phyloP scores from a whole-genome alignment of 2,329 filamentous ascomycete genomes.

The Ciborinia camelliae region DNA sequence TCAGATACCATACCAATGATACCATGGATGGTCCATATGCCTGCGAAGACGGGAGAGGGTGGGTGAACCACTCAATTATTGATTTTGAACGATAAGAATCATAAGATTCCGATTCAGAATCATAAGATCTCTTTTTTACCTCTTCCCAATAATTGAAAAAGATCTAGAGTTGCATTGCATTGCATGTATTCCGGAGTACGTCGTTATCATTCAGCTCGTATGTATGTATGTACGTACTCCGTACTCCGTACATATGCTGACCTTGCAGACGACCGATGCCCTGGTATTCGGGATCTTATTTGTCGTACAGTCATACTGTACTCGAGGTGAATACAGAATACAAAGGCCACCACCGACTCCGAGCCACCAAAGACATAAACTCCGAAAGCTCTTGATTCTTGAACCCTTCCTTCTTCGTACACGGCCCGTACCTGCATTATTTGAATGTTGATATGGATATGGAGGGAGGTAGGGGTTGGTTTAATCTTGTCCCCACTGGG shows the following conservation, averaged over 20 bases:
- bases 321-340: background rate
- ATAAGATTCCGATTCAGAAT: no score
- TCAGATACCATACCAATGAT: background rate
- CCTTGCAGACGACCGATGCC: background rate
- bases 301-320: no score
- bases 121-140: background rate
- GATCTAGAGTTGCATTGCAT: background rate
- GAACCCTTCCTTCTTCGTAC: no score
- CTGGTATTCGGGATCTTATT: background rate
- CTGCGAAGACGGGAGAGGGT: background rate
- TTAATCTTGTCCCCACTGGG: no score
- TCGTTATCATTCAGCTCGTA: background rate
- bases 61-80: background rate
- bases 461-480: no score
- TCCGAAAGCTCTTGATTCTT: background rate
- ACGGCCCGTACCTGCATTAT: no score
- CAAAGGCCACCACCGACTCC: background rate
- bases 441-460: no score
- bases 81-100: no score
- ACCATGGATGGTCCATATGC: no score
- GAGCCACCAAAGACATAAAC: no score
- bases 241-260: background rate
- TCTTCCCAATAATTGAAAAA: background rate
- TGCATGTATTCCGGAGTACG: background rate
- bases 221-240: no score